phyloP scores from a whole-genome alignment of 1,284 basidiomycete genomes.

The Cystobasidium sp. region DNA sequence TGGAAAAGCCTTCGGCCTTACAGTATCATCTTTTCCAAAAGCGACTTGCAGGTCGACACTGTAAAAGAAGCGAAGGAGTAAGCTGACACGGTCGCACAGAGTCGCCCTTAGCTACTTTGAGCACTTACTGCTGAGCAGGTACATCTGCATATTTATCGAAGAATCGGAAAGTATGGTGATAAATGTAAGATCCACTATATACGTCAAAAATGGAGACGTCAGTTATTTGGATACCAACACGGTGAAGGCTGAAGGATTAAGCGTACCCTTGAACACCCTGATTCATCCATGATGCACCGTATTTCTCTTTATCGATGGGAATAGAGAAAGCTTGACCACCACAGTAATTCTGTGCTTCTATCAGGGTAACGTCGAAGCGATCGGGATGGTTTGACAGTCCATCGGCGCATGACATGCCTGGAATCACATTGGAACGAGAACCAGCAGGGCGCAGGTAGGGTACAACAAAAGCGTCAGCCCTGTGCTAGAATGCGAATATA shows the following conservation, averaged over 20 bases:
- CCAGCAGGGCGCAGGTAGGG: neutral
- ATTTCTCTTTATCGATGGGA: constrained; percentile 57
- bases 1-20: too few species aligned
- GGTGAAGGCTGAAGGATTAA: neutral
- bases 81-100: neutral
- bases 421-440: neutral
- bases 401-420: constrained; percentile 62
- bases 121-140: constrained; percentile 42
- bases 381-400: constrained; percentile 63
- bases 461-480: too few species aligned
- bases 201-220: neutral
- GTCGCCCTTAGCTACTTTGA: too few species aligned
- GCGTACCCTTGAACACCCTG: constrained; percentile 59
- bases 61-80: constrained; percentile 43
- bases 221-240: neutral
- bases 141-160: constrained; percentile 39
- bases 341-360: constrained; percentile 60
- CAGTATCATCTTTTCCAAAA: constrained; percentile 65
- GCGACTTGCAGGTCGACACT: constrained; percentile 69
- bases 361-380: constrained; percentile 64
- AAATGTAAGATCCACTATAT: constrained; percentile 65
- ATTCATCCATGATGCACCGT: constrained; percentile 51
- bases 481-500: too few species aligned
- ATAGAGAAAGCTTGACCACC: constrained; percentile 69
- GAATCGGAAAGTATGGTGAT: constrained; percentile 65